These are phyloP conservation scores for Nigrospora osmanthi DNA, from an alignment of 2,329 filamentous ascomycete genomes.

Conservation along the genomic window DNA sequence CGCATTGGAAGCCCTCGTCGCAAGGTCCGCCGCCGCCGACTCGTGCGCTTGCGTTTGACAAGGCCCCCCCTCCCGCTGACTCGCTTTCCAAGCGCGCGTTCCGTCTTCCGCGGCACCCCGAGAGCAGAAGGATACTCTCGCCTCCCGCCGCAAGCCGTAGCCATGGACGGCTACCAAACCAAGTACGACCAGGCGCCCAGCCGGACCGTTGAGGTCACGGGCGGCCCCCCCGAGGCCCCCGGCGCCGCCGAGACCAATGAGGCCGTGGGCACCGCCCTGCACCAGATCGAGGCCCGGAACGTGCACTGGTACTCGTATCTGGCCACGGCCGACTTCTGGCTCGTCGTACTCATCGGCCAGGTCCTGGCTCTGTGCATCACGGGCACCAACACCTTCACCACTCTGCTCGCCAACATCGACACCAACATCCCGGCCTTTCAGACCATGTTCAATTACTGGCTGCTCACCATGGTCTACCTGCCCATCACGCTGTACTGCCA, in stretches of 20 bases:
- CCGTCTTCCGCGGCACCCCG: too few species aligned
- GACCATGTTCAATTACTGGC: slow-evolving; percentile 87
- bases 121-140: too few species aligned
- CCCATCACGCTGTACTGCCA: slow-evolving; percentile 71
- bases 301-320: slow-evolving; percentile 67
- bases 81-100: background rate
- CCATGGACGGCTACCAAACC: slow-evolving; percentile 15
- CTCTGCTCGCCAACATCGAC: slow-evolving; percentile 55
- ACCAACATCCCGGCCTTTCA: slow-evolving; percentile 93
- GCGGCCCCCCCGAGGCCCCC: slow-evolving; percentile 9
- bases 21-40: background rate
- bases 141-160: too few species aligned
- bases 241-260: slow-evolving; percentile 10
- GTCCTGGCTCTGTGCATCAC: slow-evolving; percentile 84
- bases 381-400: slow-evolving; percentile 83
- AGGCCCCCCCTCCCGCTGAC: background rate
- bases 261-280: slow-evolving; percentile 38
- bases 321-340: slow-evolving; percentile 79
- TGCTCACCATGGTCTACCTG: slow-evolving; percentile 78
- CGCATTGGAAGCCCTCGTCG: background rate
- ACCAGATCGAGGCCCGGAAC: slow-evolving; percentile 44
- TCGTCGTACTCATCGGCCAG: slow-evolving; percentile 75
- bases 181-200: slow-evolving; percentile 14
- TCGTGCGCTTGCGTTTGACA: background rate
- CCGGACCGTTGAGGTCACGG: slow-evolving; percentile 16